Conservation (phyloP, 2,329 filamentous ascomycete genomes). For the Atkinsonella hypoxylon region DNA sequence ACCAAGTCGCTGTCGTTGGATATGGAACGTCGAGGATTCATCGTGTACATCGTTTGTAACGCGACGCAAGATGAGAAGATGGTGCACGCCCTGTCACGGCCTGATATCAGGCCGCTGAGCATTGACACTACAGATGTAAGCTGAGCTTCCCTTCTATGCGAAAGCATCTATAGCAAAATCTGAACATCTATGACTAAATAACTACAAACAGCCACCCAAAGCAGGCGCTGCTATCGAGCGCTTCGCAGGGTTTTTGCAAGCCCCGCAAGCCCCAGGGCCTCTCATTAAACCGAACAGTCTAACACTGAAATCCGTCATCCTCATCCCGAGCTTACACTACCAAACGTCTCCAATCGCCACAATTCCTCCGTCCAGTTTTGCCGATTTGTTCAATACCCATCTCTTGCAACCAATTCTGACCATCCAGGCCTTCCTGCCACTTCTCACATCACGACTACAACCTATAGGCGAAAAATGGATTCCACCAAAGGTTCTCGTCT, state of each 20-base stretch:
- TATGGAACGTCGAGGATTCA: constrained; percentile 80
- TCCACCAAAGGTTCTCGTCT: constrained; percentile 59
- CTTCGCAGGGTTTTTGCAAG: constrained; percentile 60
- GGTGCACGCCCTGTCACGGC: constrained; percentile 62
- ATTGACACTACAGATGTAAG: constrained; percentile 73
- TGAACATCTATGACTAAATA: constrained; percentile 1
- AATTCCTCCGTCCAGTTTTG: constrained; percentile 71
- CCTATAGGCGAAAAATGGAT: constrained; percentile 36
- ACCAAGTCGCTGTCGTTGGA: constrained; percentile 76
- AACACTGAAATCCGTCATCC: constrained; percentile 64
- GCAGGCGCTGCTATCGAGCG: constrained; percentile 58
- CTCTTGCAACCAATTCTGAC: constrained; percentile 81
- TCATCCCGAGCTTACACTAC: constrained; percentile 73
- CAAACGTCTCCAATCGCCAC: constrained; percentile 76
- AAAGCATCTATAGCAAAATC: neutral
- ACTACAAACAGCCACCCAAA: constrained; percentile 43
- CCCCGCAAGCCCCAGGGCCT: constrained; percentile 64
- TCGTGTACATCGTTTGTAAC: constrained; percentile 82
- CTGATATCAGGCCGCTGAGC: constrained; percentile 70
- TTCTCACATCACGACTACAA: constrained; percentile 52
- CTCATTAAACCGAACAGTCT: constrained; percentile 66
- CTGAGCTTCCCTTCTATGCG: constrained; percentile 7
- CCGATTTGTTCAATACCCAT: constrained; percentile 85
- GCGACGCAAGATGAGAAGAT: constrained; percentile 75
- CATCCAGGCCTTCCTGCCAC: constrained; percentile 77